A percentile compares a stretch with the other conserved stretches of the same genome.
Conservation (phyloP, 2,329 filamentous ascomycete species). For the Fusarium albidum region DNA sequence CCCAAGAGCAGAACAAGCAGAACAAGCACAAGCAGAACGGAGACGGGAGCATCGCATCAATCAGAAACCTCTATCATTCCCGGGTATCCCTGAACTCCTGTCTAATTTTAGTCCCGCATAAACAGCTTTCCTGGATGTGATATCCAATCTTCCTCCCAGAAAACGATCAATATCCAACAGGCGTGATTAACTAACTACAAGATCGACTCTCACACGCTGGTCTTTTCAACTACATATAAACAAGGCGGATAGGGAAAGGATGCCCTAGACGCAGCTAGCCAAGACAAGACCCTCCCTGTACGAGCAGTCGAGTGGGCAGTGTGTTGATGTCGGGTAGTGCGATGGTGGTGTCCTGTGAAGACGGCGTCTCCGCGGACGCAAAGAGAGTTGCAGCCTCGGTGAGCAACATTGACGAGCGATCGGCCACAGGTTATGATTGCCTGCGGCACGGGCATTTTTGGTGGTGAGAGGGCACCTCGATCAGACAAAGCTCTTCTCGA, state of each 20-base stretch:
- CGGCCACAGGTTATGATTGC: too few relatives aligned
- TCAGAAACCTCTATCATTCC: constrained; percentile 21
- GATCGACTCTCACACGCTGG: neutral
- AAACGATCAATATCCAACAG: neutral
- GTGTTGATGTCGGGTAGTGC: neutral
- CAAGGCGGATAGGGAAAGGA: neutral
- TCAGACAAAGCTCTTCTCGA: constrained; percentile 56
- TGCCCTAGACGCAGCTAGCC: neutral
- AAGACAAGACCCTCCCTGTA: neutral
- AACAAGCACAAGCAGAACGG: too few relatives aligned
- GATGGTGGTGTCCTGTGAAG: neutral
- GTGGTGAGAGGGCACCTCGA: neutral
- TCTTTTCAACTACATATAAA: neutral
- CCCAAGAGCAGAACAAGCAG: too few relatives aligned
- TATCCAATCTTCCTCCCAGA: neutral
- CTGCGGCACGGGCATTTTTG: too few relatives aligned
- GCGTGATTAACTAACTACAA: neutral
- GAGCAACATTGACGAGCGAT: neutral
- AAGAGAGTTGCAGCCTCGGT: constrained; percentile 1
- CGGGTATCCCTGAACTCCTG: constrained; percentile 32
- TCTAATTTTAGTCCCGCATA: constrained; percentile 29
- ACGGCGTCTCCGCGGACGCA: neutral
- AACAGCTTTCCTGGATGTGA: neutral
- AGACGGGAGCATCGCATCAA: neutral
- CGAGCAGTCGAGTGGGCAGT: neutral